Base-by-base conservation (phyloP, 1,139 yeast genomes). In the Suhomyces terraborum region DNA sequence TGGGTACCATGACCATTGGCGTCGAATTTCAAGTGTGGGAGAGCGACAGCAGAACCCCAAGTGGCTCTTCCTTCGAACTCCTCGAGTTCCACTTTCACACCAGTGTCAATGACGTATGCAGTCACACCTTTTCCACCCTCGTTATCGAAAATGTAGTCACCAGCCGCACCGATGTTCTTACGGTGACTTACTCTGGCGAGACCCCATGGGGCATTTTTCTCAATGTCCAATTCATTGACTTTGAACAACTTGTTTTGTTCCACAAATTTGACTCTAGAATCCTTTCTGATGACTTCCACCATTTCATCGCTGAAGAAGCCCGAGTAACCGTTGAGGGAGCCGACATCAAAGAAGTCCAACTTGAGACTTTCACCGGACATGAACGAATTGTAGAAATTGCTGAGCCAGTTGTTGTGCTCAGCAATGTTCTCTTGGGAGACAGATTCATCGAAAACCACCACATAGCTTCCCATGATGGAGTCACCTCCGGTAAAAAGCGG, bases 1-100 rank as follows among this genome's bases (percentile, higher is more conserved):
- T 71, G 77, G 33, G 74, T 69, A 27, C 77, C 77, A 49, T 71
- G 77, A 26, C 64, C 64, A 46, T 69, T 63, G 20, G 64, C 70
- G 50, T 70, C 77, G 22, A 61, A 45, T 43, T 65, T 60, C 24
- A 62, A 52, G 46, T 62, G 61, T 29, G 73, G 73, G 50, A 58
- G 53, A 5, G 74, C 69, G 36, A 69, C 56, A 7, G 74, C 67
- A 20, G 63, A 59, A 38, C 75, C 75, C 75, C 75, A 69, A 10
- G 47, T 38, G 20, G 75, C 75, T 50, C 76, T 61, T 35, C 73
- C 74, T 42, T 58, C 71, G 47, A 70, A 70, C 44, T 69, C 73
- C 32, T 61, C 66, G 51, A 68, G 75, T 10, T 66, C 62, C 10
- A 61, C 57, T 50, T 68, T 67, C 49, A 70, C 62, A 41, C 76